Evolutionary conservation across 192 early-diverging fungal genomes (phyloP), one percentile per base, ranked within the genome.

Genomic region (Polychytrium aggregatum): DNA sequence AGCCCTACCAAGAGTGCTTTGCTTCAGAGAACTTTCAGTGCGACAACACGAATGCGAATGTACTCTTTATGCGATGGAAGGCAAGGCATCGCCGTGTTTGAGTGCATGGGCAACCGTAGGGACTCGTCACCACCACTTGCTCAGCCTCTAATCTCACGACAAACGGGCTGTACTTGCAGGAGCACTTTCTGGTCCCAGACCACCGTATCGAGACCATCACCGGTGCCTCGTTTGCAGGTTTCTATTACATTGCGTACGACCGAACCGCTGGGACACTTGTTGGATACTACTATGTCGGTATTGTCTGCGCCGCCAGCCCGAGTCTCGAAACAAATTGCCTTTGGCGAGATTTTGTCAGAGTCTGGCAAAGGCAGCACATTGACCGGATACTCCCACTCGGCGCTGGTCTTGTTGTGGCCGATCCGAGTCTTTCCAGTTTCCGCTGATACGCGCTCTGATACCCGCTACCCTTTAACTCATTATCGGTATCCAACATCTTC

Each of bases 1-100:
- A 57, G 38, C 42, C 59, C 4, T 63, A 63, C 37, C 62, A 62
- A 37, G 35, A 47, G 17, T 24, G 35, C 3, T 62, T 63, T 45
- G 67, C 71, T 41, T 21, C 31, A 52, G 80, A 68, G 43, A 62
- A 39, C 50, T 77, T 50, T 46, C 53, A 65, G 25, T 72, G 68
- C 52, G 72, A 78, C 73, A 56, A 73, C 68, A 55, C 75, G 64
- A 34, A 59, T 17, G 60, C 65, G 0, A 79, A 87, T 68, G 67
- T 72, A 33, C 67, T 92, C 8, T 92, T 86, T 63, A 92, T 92
- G 89, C 73, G 89, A 36, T 92, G 89, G 89, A 92, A 92, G 58
- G 71, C 74, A 49, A 17, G 39, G 18, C 13, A 13, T 46, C n/a
- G 37, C 18, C 16, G 17, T 27, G 28, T 20, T 24, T 18, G 2